These are phyloP conservation scores for Cucurbitaria berberidis DNA, from an alignment of 2,329 filamentous ascomycete species.

Conservation along the genomic window DNA sequence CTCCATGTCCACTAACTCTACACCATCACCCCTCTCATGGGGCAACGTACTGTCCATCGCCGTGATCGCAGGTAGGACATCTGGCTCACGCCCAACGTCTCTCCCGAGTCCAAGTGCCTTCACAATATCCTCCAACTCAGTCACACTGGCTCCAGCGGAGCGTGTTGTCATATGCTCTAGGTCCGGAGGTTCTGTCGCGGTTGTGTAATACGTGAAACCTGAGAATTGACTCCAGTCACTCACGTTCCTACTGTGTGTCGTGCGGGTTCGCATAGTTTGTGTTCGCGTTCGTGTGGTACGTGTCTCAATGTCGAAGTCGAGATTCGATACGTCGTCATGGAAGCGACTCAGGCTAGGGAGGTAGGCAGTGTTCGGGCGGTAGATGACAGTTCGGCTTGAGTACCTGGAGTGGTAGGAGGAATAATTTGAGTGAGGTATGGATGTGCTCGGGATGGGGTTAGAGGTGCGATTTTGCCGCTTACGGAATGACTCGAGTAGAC, in stretches of 20 bases:
- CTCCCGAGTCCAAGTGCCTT: not conserved
- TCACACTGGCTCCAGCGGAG: not conserved
- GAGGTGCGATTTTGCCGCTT: not conserved
- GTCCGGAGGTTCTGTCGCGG: constrained; percentile 2
- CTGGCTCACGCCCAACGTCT: not conserved
- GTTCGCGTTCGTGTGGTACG: constrained; percentile 17
- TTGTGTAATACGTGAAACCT: constrained; percentile 22
- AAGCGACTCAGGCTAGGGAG: constrained; percentile 20
- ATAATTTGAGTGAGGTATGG: not conserved
- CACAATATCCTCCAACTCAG: constrained; percentile 2
- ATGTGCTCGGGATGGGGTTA: not conserved
- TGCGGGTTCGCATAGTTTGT: constrained; percentile 12
- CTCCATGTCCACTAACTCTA: not conserved
- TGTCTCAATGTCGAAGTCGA: constrained; percentile 36
- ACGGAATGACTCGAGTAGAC: not conserved
- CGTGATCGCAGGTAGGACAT: not conserved
- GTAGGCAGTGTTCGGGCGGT: constrained; percentile 16
- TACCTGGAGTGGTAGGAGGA: constrained; percentile 8
- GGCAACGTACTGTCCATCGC: not conserved
- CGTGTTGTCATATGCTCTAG: not conserved
- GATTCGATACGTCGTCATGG: constrained; percentile 32
- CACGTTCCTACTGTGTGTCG: constrained; percentile 18
- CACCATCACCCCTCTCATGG: not conserved
- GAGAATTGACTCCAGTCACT: constrained; percentile 31
- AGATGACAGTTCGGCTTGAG: constrained; percentile 20